phyloP scores from a whole-genome alignment of 768 basidiomycete genomes.

The Russula brevipes region DNA sequence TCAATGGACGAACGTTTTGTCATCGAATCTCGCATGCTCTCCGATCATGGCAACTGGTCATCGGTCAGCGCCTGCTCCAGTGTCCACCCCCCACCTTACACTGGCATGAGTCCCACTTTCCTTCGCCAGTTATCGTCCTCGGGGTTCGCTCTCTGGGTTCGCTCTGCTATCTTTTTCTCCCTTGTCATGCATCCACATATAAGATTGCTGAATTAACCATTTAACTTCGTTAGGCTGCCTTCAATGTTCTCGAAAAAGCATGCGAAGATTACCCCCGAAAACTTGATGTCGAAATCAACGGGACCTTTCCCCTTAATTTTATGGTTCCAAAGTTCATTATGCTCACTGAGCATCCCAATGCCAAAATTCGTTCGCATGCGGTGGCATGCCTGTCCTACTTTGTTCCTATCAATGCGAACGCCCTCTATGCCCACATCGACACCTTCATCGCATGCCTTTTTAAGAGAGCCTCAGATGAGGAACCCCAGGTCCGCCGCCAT shows the following conservation, averaged over 20 bases:
- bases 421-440: conserved; percentile 89
- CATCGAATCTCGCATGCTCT: not conserved
- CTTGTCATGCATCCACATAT: not conserved
- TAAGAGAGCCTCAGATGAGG: conserved; percentile 91
- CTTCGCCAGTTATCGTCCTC: too few relatives aligned
- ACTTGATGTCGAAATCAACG: conserved; percentile 89
- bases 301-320: conserved; percentile 88
- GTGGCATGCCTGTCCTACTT: conserved; percentile 94
- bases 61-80: not conserved
- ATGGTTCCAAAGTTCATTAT: conserved; percentile 95
- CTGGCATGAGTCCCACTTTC: too few relatives aligned
- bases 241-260: conserved; percentile 90
- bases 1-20: not conserved
- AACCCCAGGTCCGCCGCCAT: conserved; percentile 87
- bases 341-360: conserved; percentile 75
- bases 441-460: conserved; percentile 89
- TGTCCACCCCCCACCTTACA: not conserved
- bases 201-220: conserved; percentile 18
- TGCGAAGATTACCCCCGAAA: conserved; percentile 96
- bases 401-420: conserved; percentile 79
- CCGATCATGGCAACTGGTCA: not conserved
- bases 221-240: conserved; percentile 60
- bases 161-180: not conserved
- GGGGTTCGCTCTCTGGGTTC: not conserved
- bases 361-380: conserved; percentile 91